These are phyloP conservation scores for Diutina ranongensis DNA, from an alignment of 1,139 yeast genomes.

Conservation along the genomic window DNA sequence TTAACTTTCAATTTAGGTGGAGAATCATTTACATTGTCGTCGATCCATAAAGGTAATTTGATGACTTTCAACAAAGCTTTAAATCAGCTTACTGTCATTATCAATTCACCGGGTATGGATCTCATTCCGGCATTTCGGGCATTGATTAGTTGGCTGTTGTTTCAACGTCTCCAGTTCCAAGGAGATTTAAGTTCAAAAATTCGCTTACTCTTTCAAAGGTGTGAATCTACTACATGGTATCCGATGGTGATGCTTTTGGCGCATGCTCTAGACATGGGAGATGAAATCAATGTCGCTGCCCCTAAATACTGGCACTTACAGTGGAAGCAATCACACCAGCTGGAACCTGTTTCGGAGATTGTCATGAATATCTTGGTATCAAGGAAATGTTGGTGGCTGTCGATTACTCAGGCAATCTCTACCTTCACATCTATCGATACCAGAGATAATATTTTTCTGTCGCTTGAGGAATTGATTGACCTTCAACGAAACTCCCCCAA, in stretches of 20 bases:
- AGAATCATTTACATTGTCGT: neutral
- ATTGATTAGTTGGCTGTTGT: neutral
- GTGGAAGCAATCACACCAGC: neutral
- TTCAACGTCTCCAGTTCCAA: neutral
- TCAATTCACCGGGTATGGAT: neutral
- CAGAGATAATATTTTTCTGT: neutral
- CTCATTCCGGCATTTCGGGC: neutral
- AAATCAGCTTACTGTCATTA: neutral
- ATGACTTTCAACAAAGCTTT: neutral
- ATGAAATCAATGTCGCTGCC: conserved; percentile 3
- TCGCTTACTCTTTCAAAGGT: neutral
- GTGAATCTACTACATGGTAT: neutral
- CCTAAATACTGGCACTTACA: neutral
- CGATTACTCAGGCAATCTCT: conserved; percentile 12
- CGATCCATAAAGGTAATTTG: neutral
- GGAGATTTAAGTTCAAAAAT: neutral
- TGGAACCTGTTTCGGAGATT: neutral
- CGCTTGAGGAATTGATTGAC: conserved; percentile 7
- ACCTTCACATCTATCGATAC: neutral
- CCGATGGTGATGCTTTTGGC: neutral
- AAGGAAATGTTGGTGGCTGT: conserved; percentile 14
- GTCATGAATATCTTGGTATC: conserved; percentile 8
- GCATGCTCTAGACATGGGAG: neutral
- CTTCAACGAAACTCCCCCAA: conserved; percentile 7
- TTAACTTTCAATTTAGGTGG: neutral